Conservation (phyloP, 2,329 filamentous ascomycete genomes). For the Colletotrichum endophyticum region DNA sequence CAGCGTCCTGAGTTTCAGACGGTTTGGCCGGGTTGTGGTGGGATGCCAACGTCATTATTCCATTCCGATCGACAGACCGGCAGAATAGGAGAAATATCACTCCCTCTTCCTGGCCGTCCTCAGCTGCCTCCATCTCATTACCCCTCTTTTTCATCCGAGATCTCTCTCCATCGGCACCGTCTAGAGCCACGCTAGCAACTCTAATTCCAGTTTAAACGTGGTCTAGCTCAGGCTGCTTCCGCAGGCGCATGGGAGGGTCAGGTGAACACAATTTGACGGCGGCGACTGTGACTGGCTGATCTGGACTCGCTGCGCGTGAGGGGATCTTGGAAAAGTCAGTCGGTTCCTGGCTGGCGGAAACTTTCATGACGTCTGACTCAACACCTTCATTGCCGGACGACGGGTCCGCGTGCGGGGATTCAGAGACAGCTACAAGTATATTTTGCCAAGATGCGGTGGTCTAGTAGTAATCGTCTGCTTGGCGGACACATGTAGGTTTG, state of each 20-base stretch:
- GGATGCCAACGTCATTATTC: background rate
- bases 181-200: background rate
- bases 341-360: slow-evolving; percentile 1
- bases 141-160: slow-evolving; percentile 6
- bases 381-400: background rate
- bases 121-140: background rate
- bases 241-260: background rate
- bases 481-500: background rate
- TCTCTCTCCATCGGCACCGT: background rate
- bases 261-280: background rate
- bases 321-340: background rate
- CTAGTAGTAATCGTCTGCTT: background rate
- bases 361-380: background rate
- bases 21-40: background rate
- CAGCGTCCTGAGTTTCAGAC: background rate
- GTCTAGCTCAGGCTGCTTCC: background rate
- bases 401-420: background rate
- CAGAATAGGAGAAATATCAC: background rate
- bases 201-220: background rate
- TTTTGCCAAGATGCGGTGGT: background rate
- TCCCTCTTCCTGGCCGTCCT: background rate
- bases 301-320: background rate
- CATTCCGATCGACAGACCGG: background rate
- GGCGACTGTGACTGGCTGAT: background rate
- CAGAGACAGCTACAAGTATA: background rate